A percentile compares a stretch with the other conserved stretches of the same genome.
Conservation (phyloP, 345 rosid species). For the Corymbia maculata region DNA sequence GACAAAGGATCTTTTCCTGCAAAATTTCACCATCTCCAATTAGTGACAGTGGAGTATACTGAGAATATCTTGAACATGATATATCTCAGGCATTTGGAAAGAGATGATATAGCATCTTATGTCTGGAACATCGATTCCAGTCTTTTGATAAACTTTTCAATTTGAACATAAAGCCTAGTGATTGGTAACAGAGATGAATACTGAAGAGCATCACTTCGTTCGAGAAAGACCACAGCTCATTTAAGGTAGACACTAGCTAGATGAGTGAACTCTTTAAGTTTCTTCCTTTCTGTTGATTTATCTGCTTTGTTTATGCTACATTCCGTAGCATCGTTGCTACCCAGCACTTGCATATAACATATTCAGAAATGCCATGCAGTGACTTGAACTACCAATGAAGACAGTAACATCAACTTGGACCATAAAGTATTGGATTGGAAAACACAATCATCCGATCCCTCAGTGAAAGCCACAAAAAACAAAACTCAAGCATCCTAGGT, state of each 20-base stretch:
- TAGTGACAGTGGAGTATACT: not conserved
- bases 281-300: not conserved
- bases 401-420: not conserved
- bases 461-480: not conserved
- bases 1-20: constrained; percentile 83
- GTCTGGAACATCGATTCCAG: not conserved
- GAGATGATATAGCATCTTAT: not conserved
- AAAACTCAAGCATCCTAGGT: not conserved
- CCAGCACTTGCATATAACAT: not conserved
- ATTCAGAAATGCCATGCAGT: not conserved
- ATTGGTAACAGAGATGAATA: not conserved
- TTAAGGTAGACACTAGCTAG: not conserved
- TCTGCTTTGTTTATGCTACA: not conserved
- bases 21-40: not conserved
- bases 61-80: not conserved
- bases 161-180: not conserved
- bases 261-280: not conserved
- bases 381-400: not conserved
- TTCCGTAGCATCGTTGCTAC: not conserved
- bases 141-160: not conserved
- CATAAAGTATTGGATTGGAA: not conserved
- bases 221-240: not conserved
- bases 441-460: not conserved
- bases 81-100: not conserved
- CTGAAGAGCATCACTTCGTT: not conserved